Evolutionary conservation across 164 flowering plant species (phyloP).

Genomic region (Vitis amurensis): DNA sequence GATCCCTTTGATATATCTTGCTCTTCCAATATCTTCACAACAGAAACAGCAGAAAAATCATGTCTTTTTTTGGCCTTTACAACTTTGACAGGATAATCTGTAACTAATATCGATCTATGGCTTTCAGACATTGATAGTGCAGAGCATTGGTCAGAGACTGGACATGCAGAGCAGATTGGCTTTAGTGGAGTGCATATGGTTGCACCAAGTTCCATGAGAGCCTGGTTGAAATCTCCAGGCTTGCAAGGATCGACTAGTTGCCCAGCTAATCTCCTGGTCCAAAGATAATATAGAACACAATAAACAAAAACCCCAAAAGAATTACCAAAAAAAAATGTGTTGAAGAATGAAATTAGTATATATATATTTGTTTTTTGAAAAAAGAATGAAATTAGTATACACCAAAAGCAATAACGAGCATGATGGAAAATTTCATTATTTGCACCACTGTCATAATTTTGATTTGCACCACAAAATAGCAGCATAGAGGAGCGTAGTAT

Average conservation of each 20-base stretch:
- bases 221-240: constrained; percentile 98
- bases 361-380: background rate
- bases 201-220: constrained; percentile 96
- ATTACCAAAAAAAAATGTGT: background rate
- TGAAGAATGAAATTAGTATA: background rate
- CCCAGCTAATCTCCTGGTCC: constrained; percentile 73
- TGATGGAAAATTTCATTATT: too few species aligned
- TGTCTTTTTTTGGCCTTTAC: constrained; percentile 66
- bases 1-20: constrained; percentile 17
- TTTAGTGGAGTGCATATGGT: constrained; percentile 68
- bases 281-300: background rate
- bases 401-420: too few species aligned
- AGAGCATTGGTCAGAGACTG: constrained; percentile 63
- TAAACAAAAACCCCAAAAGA: background rate
- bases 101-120: constrained; percentile 43
- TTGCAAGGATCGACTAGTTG: constrained; percentile 82
- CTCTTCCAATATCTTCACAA: constrained; percentile 60
- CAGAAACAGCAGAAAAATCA: constrained; percentile 82
- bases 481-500: too few species aligned
- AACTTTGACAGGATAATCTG: constrained; percentile 80
- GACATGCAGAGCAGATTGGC: constrained; percentile 80
- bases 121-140: constrained; percentile 50
- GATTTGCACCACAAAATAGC: too few species aligned
- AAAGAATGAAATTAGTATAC: background rate
- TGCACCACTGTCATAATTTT: too few species aligned